Conservation (phyloP, 148 eudicot species). For the Dysphania ambrosioides region DNA sequence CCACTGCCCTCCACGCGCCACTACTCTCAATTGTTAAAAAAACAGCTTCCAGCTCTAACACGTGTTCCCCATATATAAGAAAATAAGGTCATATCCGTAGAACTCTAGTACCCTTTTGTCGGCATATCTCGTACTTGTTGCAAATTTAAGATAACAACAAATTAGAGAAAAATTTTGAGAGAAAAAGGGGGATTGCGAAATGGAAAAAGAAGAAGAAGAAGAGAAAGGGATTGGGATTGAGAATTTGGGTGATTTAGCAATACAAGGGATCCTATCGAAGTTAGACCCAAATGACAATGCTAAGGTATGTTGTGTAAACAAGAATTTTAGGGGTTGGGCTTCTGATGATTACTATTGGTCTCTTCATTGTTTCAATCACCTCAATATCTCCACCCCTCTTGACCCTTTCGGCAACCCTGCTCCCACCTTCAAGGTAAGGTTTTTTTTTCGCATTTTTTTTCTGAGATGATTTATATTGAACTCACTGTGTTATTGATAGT, state of each 20-base stretch:
- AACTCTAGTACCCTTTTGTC: too few species aligned
- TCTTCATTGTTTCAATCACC: slow-evolving; percentile 45
- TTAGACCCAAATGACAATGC: slow-evolving; percentile 54
- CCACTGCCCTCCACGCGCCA: too few species aligned
- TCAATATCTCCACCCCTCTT: slow-evolving; percentile 48
- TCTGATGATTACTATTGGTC: slow-evolving; percentile 71
- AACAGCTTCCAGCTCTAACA: too few species aligned
- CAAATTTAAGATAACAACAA: neutral
- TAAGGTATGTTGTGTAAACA: slow-evolving; percentile 41
- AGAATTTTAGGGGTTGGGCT: slow-evolving; percentile 43
- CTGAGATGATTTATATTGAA: neutral
- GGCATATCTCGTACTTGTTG: neutral
- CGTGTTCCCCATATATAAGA: neutral
- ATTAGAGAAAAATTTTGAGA: neutral
- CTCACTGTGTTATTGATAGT: neutral
- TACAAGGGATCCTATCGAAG: slow-evolving; percentile 54
- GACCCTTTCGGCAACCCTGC: slow-evolving; percentile 54
- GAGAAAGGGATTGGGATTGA: slow-evolving; percentile 27
- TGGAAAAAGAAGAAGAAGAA: neutral
- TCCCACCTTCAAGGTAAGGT: slow-evolving; percentile 58
- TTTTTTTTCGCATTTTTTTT: neutral
- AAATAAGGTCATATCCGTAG: too few species aligned
- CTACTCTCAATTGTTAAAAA: too few species aligned
- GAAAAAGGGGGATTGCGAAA: neutral
- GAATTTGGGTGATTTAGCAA: slow-evolving; percentile 44